Evolutionary conservation across 2,329 filamentous ascomycete species (phyloP), one percentile per base, ranked within the genome.

Genomic region (Dactylonectria macrodidyma): DNA sequence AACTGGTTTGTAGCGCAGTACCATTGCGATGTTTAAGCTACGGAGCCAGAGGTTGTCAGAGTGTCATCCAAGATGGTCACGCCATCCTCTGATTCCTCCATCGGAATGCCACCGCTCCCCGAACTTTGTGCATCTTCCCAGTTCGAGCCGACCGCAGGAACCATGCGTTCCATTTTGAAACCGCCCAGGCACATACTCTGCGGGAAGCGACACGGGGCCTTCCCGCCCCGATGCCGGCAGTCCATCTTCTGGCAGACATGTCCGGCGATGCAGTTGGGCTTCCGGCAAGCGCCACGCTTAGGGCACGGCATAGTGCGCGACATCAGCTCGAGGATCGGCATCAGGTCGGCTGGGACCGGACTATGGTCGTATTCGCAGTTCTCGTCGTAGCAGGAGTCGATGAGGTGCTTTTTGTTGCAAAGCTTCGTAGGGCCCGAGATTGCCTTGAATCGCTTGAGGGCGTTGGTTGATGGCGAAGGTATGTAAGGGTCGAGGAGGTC

Each of bases 221-320:
- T 74, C 0, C 71, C 71, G 0, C 73, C 72, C 7, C 72, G 65
- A 2, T 71, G 66, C 5, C 66, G 70, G 2, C 73, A 75, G 14
- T 75, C 70, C 1, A 38, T 24, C 16, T 67, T 63, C 46, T 75
- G 73, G 26, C 73, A 75, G 3, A 75, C 70, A 14, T 75, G 73
- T 0, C 73, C 73, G 4, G 62, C 59, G 4, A 71, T 65, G 33
- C 73, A 75, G 14, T 63, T 68, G 22, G 44, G 38, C 30, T 65
- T 59, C 38, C 68, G 58, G 48, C 71, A 75, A 7, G 9, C 34
- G 14, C 73, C 72, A 3, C 57, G 62, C 3, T 62, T 61, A 0
- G 70, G 63, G 14, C 73, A 75, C 1, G 70, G 70, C 5, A 74
- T 67, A 1, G 71, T 73, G 5, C 71, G 73, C 0, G 73, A 63